Percentiles rank a stretch among this genome's conserved stretches.
phyloP scores from a whole-genome alignment of 441 rosid species.

The Bocquillonia castaneifolia region DNA sequence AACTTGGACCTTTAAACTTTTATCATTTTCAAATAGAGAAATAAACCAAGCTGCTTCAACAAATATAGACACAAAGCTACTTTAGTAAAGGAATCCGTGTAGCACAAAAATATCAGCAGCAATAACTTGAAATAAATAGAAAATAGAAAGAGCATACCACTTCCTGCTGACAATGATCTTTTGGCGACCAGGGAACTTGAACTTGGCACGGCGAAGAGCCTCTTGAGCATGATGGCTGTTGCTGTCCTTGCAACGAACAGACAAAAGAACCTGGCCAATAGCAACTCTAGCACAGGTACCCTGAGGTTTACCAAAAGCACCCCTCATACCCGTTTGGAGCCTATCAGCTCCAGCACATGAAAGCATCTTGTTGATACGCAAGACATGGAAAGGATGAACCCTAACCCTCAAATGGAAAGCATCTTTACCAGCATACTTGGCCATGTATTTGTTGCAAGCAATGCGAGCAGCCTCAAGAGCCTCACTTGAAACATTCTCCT shows the following conservation, averaged over 20 bases:
- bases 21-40: no score
- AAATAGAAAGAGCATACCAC: slow-evolving; percentile 38
- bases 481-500: slow-evolving; percentile 84
- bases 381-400: slow-evolving; percentile 83
- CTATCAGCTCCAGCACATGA: slow-evolving; percentile 97
- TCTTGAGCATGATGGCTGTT: slow-evolving; percentile 84
- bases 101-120: neutral
- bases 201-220: slow-evolving; percentile 90
- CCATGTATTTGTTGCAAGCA: slow-evolving; percentile 92
- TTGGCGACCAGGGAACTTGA: slow-evolving; percentile 94
- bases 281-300: slow-evolving; percentile 53
- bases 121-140: no score
- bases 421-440: slow-evolving; percentile 78
- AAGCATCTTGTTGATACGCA: slow-evolving; percentile 94
- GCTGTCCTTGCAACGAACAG: slow-evolving; percentile 39
- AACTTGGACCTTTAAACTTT: no score
- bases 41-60: no score
- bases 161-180: slow-evolving; percentile 95
- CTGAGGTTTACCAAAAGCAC: slow-evolving; percentile 59
- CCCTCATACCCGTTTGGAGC: slow-evolving; percentile 80
- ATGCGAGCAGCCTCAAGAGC: slow-evolving; percentile 90
- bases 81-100: no score
- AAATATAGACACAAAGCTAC: no score
- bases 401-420: slow-evolving; percentile 85
- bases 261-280: slow-evolving; percentile 84